Percentiles rank a stretch among this genome's conserved stretches.
These are phyloP conservation scores for Hansfordia pulvinata DNA, from an alignment of 2,329 filamentous ascomycete genomes.

Conservation along the genomic window DNA sequence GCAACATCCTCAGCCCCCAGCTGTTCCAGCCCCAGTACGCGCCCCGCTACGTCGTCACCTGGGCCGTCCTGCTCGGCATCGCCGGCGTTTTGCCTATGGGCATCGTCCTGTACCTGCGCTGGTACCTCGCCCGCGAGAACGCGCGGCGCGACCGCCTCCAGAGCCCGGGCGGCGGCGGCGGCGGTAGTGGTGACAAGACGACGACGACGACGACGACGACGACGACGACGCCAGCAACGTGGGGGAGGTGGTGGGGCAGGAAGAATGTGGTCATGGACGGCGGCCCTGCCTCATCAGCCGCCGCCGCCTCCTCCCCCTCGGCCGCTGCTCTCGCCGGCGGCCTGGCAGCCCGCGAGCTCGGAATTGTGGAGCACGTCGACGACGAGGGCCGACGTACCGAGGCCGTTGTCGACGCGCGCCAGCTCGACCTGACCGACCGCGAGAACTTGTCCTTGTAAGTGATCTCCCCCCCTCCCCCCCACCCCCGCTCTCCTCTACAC, in stretches of 20 bases:
- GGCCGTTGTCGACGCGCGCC: constrained; percentile 19
- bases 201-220: too few relatives aligned
- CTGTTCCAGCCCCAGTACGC: constrained; percentile 12
- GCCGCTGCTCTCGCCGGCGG: constrained; percentile 7
- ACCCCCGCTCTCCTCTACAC: too few relatives aligned
- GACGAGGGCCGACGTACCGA: constrained; percentile 14
- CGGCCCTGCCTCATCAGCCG: too few relatives aligned
- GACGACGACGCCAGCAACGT: too few relatives aligned
- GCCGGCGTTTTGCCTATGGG: constrained; percentile 22
- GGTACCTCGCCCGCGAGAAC: constrained; percentile 25
- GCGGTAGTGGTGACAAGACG: too few relatives aligned
- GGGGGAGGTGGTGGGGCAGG: too few relatives aligned
- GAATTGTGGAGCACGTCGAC: constrained; percentile 14
- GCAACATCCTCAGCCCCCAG: constrained; percentile 17
- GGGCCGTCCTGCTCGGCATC: constrained; percentile 17
- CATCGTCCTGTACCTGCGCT: constrained; percentile 23
- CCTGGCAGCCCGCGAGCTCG: constrained; percentile 10
- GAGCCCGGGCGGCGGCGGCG: too few relatives aligned
- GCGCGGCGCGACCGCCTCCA: constrained; percentile 22
- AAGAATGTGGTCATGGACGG: too few relatives aligned
- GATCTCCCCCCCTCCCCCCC: neutral
- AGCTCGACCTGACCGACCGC: constrained; percentile 20
- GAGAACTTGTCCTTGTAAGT: constrained; percentile 17
- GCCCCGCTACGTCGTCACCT: constrained; percentile 15
- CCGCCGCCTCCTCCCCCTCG: too few relatives aligned